These are phyloP conservation scores for Rhodotorula graminis DNA, from an alignment of 768 basidiomycete genomes.

Conservation along the genomic window DNA sequence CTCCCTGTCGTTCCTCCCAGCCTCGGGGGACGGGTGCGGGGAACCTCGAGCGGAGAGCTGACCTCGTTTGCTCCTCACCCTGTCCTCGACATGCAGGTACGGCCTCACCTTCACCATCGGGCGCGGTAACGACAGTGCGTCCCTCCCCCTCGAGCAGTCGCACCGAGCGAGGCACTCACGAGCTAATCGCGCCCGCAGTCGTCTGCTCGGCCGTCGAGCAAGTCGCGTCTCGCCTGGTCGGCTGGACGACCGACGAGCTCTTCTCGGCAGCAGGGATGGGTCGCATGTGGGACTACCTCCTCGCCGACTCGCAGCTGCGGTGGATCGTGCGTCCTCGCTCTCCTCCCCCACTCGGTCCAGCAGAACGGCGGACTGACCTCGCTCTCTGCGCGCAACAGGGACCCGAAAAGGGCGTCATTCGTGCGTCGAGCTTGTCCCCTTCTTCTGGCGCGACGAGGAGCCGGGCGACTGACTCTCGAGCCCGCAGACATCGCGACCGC, in stretches of 20 bases:
- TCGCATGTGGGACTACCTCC: constrained; percentile 77
- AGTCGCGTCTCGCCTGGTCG: constrained; percentile 74
- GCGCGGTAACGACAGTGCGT: constrained; percentile 78
- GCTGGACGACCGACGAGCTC: constrained; percentile 71
- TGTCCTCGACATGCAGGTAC: constrained; percentile 26
- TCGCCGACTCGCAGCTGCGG: constrained; percentile 81
- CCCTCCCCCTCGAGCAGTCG: too few species aligned
- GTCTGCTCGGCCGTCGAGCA: constrained; percentile 49
- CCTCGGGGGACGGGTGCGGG: too few species aligned
- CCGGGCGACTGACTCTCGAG: constrained; percentile 47
- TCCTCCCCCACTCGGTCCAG: neutral
- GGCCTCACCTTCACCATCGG: constrained; percentile 95
- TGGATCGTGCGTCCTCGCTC: constrained; percentile 55
- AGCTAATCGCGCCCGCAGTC: neutral
- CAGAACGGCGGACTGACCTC: neutral
- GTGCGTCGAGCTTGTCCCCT: neutral
- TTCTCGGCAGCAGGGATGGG: constrained; percentile 75
- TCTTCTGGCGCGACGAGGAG: constrained; percentile 64
- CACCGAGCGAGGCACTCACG: neutral
- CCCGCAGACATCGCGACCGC: constrained; percentile 14
- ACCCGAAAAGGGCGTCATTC: constrained; percentile 92
- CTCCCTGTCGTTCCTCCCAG: constrained; percentile 49
- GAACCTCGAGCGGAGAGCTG: neutral
- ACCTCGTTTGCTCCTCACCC: constrained; percentile 35
- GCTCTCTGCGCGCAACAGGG: constrained; percentile 48